Evolutionary conservation across 306 rosid species (phyloP).

Genomic region (Abrus pulchellus): DNA sequence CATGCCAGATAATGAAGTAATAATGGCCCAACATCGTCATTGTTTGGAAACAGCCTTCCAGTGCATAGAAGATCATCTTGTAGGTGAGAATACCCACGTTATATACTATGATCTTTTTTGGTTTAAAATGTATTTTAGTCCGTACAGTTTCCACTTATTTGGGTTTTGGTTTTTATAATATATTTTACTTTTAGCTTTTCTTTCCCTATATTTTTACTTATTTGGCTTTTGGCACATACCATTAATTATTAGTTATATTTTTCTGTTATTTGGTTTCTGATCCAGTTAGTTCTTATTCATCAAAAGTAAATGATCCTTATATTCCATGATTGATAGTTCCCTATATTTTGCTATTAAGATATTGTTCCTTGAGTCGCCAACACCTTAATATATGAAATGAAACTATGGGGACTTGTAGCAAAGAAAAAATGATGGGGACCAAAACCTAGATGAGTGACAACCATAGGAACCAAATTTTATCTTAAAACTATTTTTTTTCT

Average conservation of each 20-base stretch:
- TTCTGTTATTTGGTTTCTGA: not conserved
- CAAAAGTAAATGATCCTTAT: conserved; percentile 14
- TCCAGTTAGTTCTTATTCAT: conserved; percentile 15
- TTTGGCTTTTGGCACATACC: not conserved
- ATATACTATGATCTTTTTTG: conserved; percentile 8
- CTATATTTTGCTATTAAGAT: not conserved
- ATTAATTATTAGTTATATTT: not conserved
- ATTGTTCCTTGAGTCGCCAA: not conserved
- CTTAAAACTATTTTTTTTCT: not conserved
- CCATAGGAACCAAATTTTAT: not conserved
- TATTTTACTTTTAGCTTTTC: not conserved
- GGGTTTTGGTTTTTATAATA: not conserved
- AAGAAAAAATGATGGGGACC: not conserved
- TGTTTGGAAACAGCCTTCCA: conserved; percentile 92
- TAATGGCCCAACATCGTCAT: conserved; percentile 96
- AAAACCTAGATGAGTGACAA: not conserved
- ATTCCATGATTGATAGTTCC: not conserved
- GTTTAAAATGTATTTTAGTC: not conserved
- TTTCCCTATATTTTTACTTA: not conserved
- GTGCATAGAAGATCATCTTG: conserved; percentile 80
- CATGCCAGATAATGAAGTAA: conserved; percentile 96
- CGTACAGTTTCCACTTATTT: not conserved
- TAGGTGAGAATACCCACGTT: conserved; percentile 60
- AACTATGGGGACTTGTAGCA: not conserved
- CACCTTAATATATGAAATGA: not conserved